Percentiles rank a stretch among this genome's conserved stretches.
phyloP scores from a whole-genome alignment of 176 grass and related monocot species.

The Triticum urartu region DNA sequence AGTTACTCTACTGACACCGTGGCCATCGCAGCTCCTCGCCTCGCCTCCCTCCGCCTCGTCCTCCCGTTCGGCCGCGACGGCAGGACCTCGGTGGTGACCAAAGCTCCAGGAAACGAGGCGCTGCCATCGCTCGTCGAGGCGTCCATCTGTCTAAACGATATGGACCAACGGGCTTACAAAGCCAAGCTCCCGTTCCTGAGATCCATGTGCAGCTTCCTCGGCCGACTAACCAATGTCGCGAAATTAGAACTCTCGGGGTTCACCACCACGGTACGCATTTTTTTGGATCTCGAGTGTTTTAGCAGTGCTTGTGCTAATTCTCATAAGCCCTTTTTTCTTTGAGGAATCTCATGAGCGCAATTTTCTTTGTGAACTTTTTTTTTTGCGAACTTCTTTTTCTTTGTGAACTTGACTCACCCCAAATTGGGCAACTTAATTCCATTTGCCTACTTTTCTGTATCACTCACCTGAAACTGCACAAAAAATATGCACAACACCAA shows the following conservation, averaged over 20 bases:
- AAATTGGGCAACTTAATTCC: too few relatives aligned
- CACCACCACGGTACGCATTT: background rate
- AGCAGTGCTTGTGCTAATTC: too few relatives aligned
- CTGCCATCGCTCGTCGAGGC: background rate
- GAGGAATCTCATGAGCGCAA: too few relatives aligned
- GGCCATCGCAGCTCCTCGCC: background rate
- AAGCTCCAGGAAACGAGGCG: background rate
- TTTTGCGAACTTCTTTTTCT: too few relatives aligned
- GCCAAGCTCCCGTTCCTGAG: background rate
- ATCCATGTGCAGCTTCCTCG: background rate
- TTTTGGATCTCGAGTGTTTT: too few relatives aligned
- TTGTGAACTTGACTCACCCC: too few relatives aligned
- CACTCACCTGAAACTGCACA: too few relatives aligned
- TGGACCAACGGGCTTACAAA: background rate
- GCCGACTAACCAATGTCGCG: background rate
- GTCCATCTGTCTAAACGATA: background rate
- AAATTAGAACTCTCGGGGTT: background rate
- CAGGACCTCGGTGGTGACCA: background rate
- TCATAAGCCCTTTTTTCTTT: too few relatives aligned
- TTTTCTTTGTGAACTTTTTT: too few relatives aligned
- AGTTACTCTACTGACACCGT: background rate
- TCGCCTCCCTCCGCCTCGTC: background rate
- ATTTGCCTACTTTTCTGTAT: too few relatives aligned
- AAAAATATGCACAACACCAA: too few relatives aligned
- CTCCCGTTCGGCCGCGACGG: background rate